Conservation (phyloP, 1,284 basidiomycete genomes). For the Volvariella surrecta region DNA sequence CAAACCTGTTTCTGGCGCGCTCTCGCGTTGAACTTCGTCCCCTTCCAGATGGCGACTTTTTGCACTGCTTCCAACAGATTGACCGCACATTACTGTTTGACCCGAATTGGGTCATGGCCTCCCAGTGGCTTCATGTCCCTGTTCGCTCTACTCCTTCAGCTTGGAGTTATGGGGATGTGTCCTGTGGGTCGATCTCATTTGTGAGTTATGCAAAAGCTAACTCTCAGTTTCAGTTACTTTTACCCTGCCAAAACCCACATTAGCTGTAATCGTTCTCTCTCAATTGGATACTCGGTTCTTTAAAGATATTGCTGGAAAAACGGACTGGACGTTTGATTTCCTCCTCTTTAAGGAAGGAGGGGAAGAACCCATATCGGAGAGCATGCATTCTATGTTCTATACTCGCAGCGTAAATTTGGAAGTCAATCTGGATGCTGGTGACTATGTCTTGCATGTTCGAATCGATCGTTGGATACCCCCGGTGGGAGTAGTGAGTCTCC, state of each 20-base stretch:
- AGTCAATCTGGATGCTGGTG: constrained; percentile 36
- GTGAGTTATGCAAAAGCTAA: background rate
- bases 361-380: constrained; percentile 29
- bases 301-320: constrained; percentile 30
- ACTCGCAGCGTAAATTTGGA: constrained; percentile 38
- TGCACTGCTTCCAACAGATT: constrained; percentile 38
- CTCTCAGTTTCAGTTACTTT: constrained; percentile 33
- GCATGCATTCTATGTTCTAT: constrained; percentile 28
- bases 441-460: constrained; percentile 46
- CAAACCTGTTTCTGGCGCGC: constrained; percentile 1
- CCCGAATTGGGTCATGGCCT: constrained; percentile 40
- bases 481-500: constrained; percentile 14
- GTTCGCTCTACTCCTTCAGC: constrained; percentile 30
- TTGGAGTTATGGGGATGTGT: constrained; percentile 43
- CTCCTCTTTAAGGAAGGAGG: constrained; percentile 38
- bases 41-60: constrained; percentile 37
- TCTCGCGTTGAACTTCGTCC: background rate
- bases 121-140: constrained; percentile 42
- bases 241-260: constrained; percentile 27
- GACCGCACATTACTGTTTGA: constrained; percentile 45
- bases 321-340: constrained; percentile 42
- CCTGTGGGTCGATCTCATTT: constrained; percentile 19
- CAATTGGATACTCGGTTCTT: constrained; percentile 43
- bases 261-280: constrained; percentile 43
- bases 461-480: constrained; percentile 24